Conservation (phyloP, 768 basidiomycete genomes). For the Leccinum longicurvipes region DNA sequence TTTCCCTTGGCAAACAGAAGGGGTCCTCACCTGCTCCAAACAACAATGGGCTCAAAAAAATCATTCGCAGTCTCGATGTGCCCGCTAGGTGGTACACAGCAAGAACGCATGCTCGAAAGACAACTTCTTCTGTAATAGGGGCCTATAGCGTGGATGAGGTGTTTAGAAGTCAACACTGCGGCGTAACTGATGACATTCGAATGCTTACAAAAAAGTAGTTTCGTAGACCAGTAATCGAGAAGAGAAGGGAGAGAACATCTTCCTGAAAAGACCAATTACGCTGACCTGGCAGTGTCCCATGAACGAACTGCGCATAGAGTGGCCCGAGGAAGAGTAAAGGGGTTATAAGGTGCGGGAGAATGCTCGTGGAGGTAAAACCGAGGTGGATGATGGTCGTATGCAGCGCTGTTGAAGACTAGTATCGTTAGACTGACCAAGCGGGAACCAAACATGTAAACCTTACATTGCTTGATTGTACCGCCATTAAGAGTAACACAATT, state of each 20-base stretch:
- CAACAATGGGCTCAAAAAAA: slow-evolving; percentile 78
- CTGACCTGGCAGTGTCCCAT: slow-evolving; percentile 52
- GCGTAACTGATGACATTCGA: background rate
- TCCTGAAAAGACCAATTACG: slow-evolving; percentile 41
- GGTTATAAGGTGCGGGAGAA: slow-evolving; percentile 59
- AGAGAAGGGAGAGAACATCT: slow-evolving; percentile 40
- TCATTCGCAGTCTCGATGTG: slow-evolving; percentile 51
- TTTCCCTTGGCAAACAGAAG: background rate
- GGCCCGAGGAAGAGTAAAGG: slow-evolving; percentile 79
- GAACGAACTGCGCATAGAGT: slow-evolving; percentile 54
- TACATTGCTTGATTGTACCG: slow-evolving; percentile 20
- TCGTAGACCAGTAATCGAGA: slow-evolving; percentile 57
- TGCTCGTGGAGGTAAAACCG: slow-evolving; percentile 31
- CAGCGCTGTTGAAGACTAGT: slow-evolving; percentile 20
- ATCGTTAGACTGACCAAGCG: slow-evolving; percentile 3
- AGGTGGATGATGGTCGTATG: slow-evolving; percentile 38
- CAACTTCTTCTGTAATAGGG: slow-evolving; percentile 89
- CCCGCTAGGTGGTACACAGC: slow-evolving; percentile 68
- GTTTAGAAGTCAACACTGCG: background rate
- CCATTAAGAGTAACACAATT: slow-evolving; percentile 46
- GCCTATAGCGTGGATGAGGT: slow-evolving; percentile 44
- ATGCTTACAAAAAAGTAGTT: slow-evolving; percentile 58
- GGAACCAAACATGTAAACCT: background rate
- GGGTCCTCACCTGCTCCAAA: slow-evolving; percentile 77
- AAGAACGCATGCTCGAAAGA: slow-evolving; percentile 84